Conservation (phyloP, 83 land plant genomes). For the Thuja plicata region DNA sequence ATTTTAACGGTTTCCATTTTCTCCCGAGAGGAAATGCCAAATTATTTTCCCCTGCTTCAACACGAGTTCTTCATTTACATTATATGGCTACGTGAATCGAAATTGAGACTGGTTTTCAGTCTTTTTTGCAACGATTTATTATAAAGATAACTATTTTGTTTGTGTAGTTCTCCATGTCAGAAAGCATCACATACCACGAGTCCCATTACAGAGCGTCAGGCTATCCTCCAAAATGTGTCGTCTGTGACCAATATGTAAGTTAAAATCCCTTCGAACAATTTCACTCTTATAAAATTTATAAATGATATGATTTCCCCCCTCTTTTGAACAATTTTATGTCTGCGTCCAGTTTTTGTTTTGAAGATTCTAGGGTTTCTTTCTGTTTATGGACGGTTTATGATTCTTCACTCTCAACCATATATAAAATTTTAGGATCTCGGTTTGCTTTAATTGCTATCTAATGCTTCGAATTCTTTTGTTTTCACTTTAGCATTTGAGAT, state of each 20-base stretch:
- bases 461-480: neutral
- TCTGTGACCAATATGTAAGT: constrained; percentile 87
- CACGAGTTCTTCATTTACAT: no score
- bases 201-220: constrained; percentile 65
- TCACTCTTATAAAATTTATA: neutral
- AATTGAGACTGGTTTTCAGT: neutral
- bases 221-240: constrained; percentile 91
- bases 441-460: neutral
- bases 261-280: neutral
- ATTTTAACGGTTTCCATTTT: no score
- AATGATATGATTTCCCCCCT: neutral
- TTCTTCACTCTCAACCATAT: neutral
- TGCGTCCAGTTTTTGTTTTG: neutral
- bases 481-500: neutral
- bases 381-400: neutral
- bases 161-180: constrained; percentile 85
- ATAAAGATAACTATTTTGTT: neutral
- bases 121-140: neutral
- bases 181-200: constrained; percentile 68
- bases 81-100: neutral
- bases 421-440: neutral
- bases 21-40: no score
- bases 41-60: no score
- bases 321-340: neutral
- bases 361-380: neutral